Evolutionary conservation across 345 rosid species (phyloP), one percentile per base, ranked within the genome.

Genomic region (Heritiera littoralis): DNA sequence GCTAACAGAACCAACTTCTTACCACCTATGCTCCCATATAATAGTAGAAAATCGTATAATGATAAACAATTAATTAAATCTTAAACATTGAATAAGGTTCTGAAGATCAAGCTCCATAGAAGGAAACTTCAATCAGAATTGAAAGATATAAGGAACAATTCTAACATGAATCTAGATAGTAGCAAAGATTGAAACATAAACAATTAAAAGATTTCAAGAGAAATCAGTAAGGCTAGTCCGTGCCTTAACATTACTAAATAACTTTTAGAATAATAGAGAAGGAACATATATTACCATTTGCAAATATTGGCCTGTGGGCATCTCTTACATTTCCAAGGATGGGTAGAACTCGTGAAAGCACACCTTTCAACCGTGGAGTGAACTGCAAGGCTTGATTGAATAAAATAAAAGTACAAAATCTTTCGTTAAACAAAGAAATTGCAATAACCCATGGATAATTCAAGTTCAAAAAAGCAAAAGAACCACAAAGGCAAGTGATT

Each of bases 261-360:
- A 75, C n/a, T 32, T 61, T 49, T 12, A 28, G 7, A 10, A 3
- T 13, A 23, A 3, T 30, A 46, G 23, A 15, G 58, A 48, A 18
- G 30, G 28, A 5, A 63, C 10, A 5, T 28, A 76, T 41, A 69
- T 68, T 89, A 95, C 99, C 99, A 83, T 91, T 91, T 78, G 99
- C 98, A 89, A 93, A 93, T 83, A 95, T 92, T 66, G 98, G 92
- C 78, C 96, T 89, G 77, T 93, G 93, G 76, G 84, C 78, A 87
- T 95, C 99, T 78, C 96, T 88, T 74, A 93, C 92, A 86, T 89
- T 95, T 78, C 99, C 98, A 83, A 95, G 94, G 78, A 93, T 85
- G 74, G 99, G 99, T 76, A 85, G 82, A 83, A 95, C 91, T 78
- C 96, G 91, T 83, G 96, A 88, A 61, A 95, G 92, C 51, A 95